phyloP scores from a whole-genome alignment of 2,329 filamentous ascomycete genomes.

The Talaromyces atroroseus region DNA sequence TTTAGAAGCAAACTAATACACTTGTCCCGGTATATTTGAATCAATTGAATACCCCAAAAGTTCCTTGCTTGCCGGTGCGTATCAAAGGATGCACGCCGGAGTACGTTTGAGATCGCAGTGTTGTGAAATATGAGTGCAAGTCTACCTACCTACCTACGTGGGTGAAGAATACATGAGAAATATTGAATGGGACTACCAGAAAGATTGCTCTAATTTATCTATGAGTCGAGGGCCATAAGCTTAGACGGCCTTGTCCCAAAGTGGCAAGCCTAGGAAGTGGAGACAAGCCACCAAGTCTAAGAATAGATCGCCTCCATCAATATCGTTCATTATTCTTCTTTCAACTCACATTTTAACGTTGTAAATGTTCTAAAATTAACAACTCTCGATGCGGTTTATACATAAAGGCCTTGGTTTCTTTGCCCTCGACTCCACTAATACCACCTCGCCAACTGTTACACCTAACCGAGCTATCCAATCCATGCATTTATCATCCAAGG shows the following conservation, averaged over 20 bases:
- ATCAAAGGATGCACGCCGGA: not conserved
- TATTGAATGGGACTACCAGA: not conserved
- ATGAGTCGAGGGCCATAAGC: not conserved
- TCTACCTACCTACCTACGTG: not conserved
- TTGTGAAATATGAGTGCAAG: not conserved
- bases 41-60: not conserved
- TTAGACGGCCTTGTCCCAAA: not conserved
- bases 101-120: not conserved
- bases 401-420: not conserved
- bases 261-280: not conserved
- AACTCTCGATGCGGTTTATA: not conserved
- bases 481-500: not conserved
- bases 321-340: not conserved
- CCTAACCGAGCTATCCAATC: not conserved
- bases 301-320: not conserved
- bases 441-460: not conserved
- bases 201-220: not conserved
- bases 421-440: not conserved
- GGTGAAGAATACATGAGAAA: not conserved
- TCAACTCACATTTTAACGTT: not conserved
- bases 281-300: not conserved
- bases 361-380: conserved; percentile 6
- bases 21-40: not conserved
- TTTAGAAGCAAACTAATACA: not conserved
- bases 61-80: not conserved